Conservation (phyloP, 2,329 filamentous ascomycete genomes). For the Aspergillus spinulosporus region DNA sequence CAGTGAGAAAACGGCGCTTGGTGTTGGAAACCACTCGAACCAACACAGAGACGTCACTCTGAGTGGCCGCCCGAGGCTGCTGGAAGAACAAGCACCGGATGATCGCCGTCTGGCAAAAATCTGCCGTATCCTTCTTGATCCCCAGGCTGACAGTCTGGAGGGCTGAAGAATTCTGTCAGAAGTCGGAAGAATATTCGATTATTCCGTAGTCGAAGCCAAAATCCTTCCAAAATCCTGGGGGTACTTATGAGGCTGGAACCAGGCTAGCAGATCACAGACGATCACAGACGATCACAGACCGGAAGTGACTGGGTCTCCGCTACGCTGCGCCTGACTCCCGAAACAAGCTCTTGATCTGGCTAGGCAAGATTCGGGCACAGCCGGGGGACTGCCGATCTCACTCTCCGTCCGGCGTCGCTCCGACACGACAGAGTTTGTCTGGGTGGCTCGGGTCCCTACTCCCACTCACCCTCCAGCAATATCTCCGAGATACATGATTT, state of each 20-base stretch:
- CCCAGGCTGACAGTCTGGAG: neutral
- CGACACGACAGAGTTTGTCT: too few relatives aligned
- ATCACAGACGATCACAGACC: too few relatives aligned
- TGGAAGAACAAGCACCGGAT: constrained; percentile 1
- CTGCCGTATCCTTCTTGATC: neutral
- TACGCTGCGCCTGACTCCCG: neutral
- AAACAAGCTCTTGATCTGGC: neutral
- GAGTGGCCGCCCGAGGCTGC: neutral
- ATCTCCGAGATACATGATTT: too few relatives aligned
- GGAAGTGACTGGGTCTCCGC: neutral
- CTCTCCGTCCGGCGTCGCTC: neutral
- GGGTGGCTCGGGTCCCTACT: too few relatives aligned
- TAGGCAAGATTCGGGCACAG: neutral
- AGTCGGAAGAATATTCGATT: too few relatives aligned
- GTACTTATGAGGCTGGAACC: neutral
- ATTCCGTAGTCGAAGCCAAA: neutral
- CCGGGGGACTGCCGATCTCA: neutral
- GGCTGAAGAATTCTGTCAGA: neutral
- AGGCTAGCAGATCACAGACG: neutral
- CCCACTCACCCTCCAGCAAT: too few relatives aligned
- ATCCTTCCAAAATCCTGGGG: neutral
- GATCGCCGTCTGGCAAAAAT: neutral
- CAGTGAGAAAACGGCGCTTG: neutral
- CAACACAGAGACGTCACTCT: neutral
- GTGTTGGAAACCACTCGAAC: neutral